Base-by-base conservation (phyloP, 2,329 filamentous ascomycete genomes). In the Coniochaeta sp. region DNA sequence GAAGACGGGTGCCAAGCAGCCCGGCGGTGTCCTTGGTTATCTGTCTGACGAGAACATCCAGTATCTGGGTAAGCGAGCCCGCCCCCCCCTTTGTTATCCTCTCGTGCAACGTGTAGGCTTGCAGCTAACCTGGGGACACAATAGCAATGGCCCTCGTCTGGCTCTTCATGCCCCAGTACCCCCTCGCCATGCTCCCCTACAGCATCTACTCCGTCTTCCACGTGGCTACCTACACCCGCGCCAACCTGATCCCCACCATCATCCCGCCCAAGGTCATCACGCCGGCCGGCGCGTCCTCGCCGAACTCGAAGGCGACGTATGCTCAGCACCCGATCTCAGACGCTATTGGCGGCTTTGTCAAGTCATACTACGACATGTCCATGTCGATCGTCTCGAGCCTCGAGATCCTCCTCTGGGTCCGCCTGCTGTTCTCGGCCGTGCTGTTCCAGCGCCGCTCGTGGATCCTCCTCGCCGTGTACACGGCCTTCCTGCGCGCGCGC, bases 181-280 rank as follows among this genome's bases (percentile, higher is more conserved):
- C 91, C 40, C 83, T 97, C 68, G 95, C 95, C 60, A 85, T 99
- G 70, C 85, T 97, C 60, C 95, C 95, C 30, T 99, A 96, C 79
- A 88, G 87, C 68, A 91, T 99, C 76, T 99, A 98, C 85, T 98
- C 93, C 61, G 77, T 98, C 76, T 99, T 99, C 87, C 95, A 99
- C 79, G 92, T 98, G 67, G 91, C 93, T 63, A 98, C 95, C 65
- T 99, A 99, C 79, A 90, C 90, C 66, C 92, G 95, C 74, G 89
- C 90, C 74, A 96, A 96, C 79, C 78, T 99, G 65, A 89, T 99
- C 69, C 95, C 95, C 62, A 91, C 90, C 64, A 72, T 99, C 69
- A 82, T 89, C 70, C 90, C 92, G 17, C 82, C 87, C 62, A 79
- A 79, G 64, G 69, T 79, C 38, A 75, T 83, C 38, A 72, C 84